These are phyloP conservation scores for Amanita muscaria DNA, from an alignment of 768 basidiomycete species.

Conservation along the genomic window DNA sequence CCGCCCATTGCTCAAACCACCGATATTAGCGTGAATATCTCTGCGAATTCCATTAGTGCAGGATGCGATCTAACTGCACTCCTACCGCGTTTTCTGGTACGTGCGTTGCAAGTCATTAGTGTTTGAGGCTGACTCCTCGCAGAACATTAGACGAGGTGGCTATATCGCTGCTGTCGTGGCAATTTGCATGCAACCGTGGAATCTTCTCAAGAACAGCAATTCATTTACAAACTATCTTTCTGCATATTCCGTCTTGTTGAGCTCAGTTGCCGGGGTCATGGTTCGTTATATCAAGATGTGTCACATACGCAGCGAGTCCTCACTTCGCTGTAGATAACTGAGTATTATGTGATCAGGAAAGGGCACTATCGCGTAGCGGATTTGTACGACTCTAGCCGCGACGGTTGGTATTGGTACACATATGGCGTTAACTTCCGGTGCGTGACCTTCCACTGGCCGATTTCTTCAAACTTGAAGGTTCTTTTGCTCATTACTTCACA, in stretches of 20 bases:
- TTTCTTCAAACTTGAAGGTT: neutral
- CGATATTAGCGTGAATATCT: conserved; percentile 55
- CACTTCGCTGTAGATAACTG: conserved; percentile 44
- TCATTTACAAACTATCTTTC: conserved; percentile 75
- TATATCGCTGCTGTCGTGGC: conserved; percentile 74
- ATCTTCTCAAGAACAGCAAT: conserved; percentile 63
- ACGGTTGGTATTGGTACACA: conserved; percentile 71
- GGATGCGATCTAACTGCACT: conserved; percentile 79
- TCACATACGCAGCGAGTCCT: no score
- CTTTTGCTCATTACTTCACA: conserved; percentile 16
- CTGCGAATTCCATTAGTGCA: conserved; percentile 75
- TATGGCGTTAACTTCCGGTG: conserved; percentile 66
- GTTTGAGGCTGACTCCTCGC: no score
- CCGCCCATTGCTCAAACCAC: neutral
- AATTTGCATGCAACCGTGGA: conserved; percentile 70
- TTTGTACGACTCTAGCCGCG: conserved; percentile 47
- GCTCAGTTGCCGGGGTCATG: conserved; percentile 77
- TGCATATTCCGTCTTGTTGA: conserved; percentile 74
- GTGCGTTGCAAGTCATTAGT: no score
- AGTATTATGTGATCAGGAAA: conserved; percentile 67
- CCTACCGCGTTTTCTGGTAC: conserved; percentile 63
- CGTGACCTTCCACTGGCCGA: conserved; percentile 6
- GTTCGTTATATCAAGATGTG: conserved; percentile 22
- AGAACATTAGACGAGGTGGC: conserved; percentile 81
- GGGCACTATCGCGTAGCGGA: conserved; percentile 67